These are phyloP conservation scores for Leersia perrieri DNA, from an alignment of 176 grass and related monocot species.

Conservation along the genomic window DNA sequence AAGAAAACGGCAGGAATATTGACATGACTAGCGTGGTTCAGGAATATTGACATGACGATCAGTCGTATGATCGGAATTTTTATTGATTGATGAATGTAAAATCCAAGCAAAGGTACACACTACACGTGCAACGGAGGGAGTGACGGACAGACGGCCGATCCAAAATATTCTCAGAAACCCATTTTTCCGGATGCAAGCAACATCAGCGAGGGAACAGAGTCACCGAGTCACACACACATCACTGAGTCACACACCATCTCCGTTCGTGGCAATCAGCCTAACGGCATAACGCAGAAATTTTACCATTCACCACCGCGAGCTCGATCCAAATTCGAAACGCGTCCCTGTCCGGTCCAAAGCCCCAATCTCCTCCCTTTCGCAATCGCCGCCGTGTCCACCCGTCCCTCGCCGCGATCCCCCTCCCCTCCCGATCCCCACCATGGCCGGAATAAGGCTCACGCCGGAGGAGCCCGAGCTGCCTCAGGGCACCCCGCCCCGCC, in stretches of 20 bases:
- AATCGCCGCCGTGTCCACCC: background rate
- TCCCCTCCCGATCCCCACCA: conserved; percentile 19
- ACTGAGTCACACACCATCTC: too few species aligned
- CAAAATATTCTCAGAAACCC: background rate
- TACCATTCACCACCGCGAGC: background rate
- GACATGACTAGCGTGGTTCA: too few species aligned
- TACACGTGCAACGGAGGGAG: too few species aligned
- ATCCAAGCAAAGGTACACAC: too few species aligned
- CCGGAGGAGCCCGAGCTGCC: conserved; percentile 56
- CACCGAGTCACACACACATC: too few species aligned
- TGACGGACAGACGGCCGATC: background rate
- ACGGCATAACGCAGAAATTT: background rate
- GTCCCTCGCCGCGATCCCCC: conserved; percentile 26
- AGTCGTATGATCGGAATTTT: too few species aligned
- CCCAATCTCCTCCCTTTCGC: background rate
- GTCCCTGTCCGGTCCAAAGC: background rate
- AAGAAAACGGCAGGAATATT: too few species aligned
- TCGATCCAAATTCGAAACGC: background rate
- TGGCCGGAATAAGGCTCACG: conserved; percentile 59
- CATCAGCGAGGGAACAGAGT: too few species aligned
- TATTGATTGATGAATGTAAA: too few species aligned
- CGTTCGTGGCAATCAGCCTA: background rate
- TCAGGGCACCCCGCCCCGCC: conserved; percentile 39
- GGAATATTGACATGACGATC: too few species aligned
- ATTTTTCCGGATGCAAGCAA: background rate